Conservation (phyloP, 176 grass and related monocot genomes). For the Eragrostis nindensis region DNA sequence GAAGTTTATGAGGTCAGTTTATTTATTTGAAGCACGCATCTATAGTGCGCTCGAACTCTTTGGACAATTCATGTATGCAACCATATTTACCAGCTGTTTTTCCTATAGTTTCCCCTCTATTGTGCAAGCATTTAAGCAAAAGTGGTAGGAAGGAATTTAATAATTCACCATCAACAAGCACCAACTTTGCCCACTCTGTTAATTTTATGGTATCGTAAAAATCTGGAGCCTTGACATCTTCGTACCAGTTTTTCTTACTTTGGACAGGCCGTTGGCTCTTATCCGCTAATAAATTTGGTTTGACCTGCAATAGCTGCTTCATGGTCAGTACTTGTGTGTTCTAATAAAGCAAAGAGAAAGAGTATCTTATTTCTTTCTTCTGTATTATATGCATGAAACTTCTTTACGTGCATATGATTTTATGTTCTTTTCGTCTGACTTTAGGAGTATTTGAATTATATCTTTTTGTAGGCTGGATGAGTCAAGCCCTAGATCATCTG, state of each 20-base stretch:
- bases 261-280: background rate
- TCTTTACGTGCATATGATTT: background rate
- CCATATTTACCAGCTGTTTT: constrained; percentile 1
- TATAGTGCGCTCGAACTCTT: background rate
- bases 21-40: background rate
- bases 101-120: background rate
- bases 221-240: background rate
- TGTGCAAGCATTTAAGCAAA: background rate
- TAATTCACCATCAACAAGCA: background rate
- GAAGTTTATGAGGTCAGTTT: constrained; percentile 63
- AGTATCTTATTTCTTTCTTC: background rate
- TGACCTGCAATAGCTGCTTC: background rate
- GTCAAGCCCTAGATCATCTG: constrained; percentile 73
- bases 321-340: background rate
- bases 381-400: background rate
- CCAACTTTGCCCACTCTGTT: background rate
- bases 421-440: constrained; percentile 9
- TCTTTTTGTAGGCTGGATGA: constrained; percentile 75
- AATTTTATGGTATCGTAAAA: background rate
- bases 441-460: background rate
- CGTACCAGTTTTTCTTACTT: background rate
- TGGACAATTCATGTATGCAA: background rate
- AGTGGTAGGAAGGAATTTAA: background rate
- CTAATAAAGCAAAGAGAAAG: background rate
- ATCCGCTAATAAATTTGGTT: background rate